phyloP scores from a whole-genome alignment of 2,329 filamentous ascomycete species.

The Pseudogymnoascus sp. region DNA sequence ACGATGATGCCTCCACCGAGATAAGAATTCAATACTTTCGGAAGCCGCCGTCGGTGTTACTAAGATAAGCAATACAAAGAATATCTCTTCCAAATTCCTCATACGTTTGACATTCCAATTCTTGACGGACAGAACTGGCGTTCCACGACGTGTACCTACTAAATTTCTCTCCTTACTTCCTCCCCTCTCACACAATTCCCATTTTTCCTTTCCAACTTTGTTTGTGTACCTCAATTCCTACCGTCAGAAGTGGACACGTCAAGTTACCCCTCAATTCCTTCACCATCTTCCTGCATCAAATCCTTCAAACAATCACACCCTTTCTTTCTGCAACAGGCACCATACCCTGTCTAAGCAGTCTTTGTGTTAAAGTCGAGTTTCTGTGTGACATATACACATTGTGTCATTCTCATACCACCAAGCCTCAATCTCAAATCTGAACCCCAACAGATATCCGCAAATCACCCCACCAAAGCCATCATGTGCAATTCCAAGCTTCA shows the following conservation, averaged over 20 bases:
- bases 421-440: not conserved
- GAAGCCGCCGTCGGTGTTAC: not conserved
- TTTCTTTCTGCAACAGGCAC: not conserved
- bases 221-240: not conserved
- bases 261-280: not conserved
- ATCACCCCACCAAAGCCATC: constrained; percentile 6
- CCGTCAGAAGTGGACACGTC: not conserved
- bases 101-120: not conserved
- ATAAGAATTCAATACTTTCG: not conserved
- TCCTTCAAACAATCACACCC: not conserved
- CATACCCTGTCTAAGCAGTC: not conserved
- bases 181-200: not conserved
- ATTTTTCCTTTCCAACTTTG: not conserved
- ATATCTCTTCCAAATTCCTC: not conserved
- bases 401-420: not conserved
- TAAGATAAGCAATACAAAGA: not conserved
- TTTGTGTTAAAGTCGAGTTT: not conserved
- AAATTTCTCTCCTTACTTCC: not conserved
- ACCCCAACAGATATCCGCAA: not conserved
- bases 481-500: constrained; percentile 22
- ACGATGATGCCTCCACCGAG: not conserved
- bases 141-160: not conserved
- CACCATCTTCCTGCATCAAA: not conserved
- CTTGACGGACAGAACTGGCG: not conserved
- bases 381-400: not conserved